phyloP scores from a whole-genome alignment of 1,284 basidiomycete genomes.

The Bjerkandera adusta region DNA sequence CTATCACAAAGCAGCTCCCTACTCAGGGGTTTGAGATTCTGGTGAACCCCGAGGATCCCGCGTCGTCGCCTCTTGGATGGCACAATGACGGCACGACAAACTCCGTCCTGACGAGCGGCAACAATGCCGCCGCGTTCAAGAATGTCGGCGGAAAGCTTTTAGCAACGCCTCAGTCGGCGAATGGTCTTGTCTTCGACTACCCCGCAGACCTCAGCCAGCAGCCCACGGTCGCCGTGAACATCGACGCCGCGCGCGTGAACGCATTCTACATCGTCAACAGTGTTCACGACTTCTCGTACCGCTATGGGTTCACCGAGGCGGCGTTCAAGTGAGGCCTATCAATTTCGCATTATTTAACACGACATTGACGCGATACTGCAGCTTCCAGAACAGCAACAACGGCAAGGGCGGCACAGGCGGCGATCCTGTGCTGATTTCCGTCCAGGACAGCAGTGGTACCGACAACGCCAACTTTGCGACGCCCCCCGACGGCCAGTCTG shows the following conservation, averaged over 20 bases:
- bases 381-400: slow-evolving; percentile 46
- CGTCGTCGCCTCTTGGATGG: slow-evolving; percentile 49
- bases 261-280: slow-evolving; percentile 51
- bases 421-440: slow-evolving; percentile 40
- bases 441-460: slow-evolving; percentile 36
- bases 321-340: slow-evolving; percentile 11
- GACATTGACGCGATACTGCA: slow-evolving; percentile 35
- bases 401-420: slow-evolving; percentile 38
- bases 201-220: slow-evolving; percentile 24
- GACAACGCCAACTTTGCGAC: slow-evolving; percentile 45
- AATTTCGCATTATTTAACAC: no score
- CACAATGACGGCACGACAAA: slow-evolving; percentile 37
- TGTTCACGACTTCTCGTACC: slow-evolving; percentile 49
- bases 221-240: slow-evolving; percentile 34
- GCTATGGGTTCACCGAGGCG: slow-evolving; percentile 35
- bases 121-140: slow-evolving; percentile 42
- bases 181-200: slow-evolving; percentile 39
- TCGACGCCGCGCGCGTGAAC: slow-evolving; percentile 47
- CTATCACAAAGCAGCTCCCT: slow-evolving; percentile 37
- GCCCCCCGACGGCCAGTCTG: slow-evolving; percentile 39
- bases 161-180: slow-evolving; percentile 30
- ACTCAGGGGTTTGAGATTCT: slow-evolving; percentile 39
- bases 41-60: slow-evolving; percentile 39
- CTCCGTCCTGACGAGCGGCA: slow-evolving; percentile 32
- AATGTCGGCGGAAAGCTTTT: slow-evolving; percentile 21